Percentiles rank a stretch among this genome's conserved stretches.
These are phyloP conservation scores for Chytriomyces confervae DNA, from an alignment of 192 early-diverging fungal species.

Conservation along the genomic window DNA sequence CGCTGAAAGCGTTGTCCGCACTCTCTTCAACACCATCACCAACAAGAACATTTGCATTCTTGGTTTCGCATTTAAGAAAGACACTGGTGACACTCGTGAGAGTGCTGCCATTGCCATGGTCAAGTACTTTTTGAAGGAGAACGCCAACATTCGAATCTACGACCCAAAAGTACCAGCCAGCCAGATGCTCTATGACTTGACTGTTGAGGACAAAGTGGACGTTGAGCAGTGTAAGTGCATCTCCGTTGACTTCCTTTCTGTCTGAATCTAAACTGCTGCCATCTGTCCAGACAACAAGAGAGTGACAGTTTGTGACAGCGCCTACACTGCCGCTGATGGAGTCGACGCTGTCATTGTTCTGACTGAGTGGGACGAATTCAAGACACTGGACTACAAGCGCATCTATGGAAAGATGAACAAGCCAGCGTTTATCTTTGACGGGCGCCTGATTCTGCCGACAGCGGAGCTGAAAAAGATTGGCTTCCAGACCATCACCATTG, in stretches of 20 bases:
- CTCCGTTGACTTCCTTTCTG: slow-evolving; percentile 37
- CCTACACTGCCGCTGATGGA: slow-evolving; percentile 73
- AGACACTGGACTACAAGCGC: slow-evolving; percentile 70
- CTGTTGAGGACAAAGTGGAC: slow-evolving; percentile 42
- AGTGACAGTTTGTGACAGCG: slow-evolving; percentile 65
- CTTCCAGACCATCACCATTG: slow-evolving; percentile 76
- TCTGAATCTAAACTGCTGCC: neutral
- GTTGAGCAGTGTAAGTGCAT: slow-evolving; percentile 43
- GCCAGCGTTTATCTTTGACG: slow-evolving; percentile 91
- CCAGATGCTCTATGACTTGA: slow-evolving; percentile 75
- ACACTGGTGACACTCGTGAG: slow-evolving; percentile 92
- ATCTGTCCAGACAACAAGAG: slow-evolving; percentile 57
- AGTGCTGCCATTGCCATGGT: slow-evolving; percentile 87
- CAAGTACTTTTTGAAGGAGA: slow-evolving; percentile 79
- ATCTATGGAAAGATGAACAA: slow-evolving; percentile 77
- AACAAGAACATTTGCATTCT: slow-evolving; percentile 80
- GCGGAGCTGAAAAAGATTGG: slow-evolving; percentile 74
- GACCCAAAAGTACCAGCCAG: slow-evolving; percentile 85
- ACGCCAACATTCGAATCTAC: slow-evolving; percentile 78
- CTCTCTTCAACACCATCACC: slow-evolving; percentile 79
- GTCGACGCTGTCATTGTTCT: slow-evolving; percentile 81
- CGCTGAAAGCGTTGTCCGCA: slow-evolving; percentile 70
- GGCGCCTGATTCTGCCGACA: slow-evolving; percentile 78
- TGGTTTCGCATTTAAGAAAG: slow-evolving; percentile 95
- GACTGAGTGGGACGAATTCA: slow-evolving; percentile 94